phyloP scores from a whole-genome alignment of 1,284 basidiomycete species.

The Rhodotorula sp. region DNA sequence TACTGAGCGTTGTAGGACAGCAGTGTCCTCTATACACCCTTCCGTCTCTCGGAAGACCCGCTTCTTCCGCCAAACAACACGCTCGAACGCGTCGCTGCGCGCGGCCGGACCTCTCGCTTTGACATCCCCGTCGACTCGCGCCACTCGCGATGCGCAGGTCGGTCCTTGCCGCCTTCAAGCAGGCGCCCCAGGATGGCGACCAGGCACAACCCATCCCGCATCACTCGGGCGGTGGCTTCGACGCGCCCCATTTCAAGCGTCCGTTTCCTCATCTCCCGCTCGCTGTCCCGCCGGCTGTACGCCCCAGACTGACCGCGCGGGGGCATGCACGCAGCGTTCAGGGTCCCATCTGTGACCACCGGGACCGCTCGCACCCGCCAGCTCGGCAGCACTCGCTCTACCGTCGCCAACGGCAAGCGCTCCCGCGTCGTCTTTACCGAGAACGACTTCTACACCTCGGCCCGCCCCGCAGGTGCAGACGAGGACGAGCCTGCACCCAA shows the following conservation, averaged over 20 bases:
- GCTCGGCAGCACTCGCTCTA: slow-evolving; percentile 9
- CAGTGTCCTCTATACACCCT: background rate
- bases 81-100: background rate
- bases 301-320: background rate
- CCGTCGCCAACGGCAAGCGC: slow-evolving; percentile 27
- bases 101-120: background rate
- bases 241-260: slow-evolving; percentile 37
- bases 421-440: slow-evolving; percentile 37
- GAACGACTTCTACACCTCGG: slow-evolving; percentile 39
- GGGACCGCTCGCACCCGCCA: slow-evolving; percentile 1
- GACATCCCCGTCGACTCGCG: background rate
- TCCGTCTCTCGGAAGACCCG: background rate
- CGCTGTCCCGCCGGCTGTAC: too few species aligned
- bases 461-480: background rate
- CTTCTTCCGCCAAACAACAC: background rate
- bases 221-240: slow-evolving; percentile 39
- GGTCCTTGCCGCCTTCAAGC: slow-evolving; percentile 23
- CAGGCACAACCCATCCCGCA: slow-evolving; percentile 18
- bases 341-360: slow-evolving; percentile 26
- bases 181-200: background rate
- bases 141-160: slow-evolving; percentile 30
- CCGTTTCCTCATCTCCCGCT: slow-evolving; percentile 1
- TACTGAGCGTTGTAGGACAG: background rate
- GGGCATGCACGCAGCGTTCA: slow-evolving; percentile 28
- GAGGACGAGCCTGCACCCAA: slow-evolving; percentile 17